Base-by-base conservation (phyloP, 2,329 filamentous ascomycete species). In the Curvularia spicifera region DNA sequence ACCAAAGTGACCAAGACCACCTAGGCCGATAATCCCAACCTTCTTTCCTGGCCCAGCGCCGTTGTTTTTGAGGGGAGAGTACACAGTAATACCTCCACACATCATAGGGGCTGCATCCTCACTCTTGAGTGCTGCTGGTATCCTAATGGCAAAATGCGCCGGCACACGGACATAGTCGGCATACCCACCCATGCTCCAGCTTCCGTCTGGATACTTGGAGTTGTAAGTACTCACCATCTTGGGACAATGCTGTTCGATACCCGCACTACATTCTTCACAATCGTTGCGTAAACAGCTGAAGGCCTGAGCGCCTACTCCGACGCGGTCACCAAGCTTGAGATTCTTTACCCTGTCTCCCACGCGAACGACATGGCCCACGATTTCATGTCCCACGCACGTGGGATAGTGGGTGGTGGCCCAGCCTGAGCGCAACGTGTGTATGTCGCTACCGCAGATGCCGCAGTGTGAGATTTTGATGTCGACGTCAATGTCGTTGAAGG, bases 81-180 rank as follows among this genome's bases (percentile, higher is more conserved):
- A 95, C 0, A 89, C 84, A 0, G 91, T 95, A 51, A 94, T 83
- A 1, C 91, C 91, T 1, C 87, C 91, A 71, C 91, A 94, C 28
- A 94, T 82, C 80, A 95, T 87, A 1, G 91, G 90, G 1, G 90
- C 85, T 1, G 84, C 85, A 56, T 82, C 79, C 9, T 79, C 81
- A 29, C 78, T 81, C 1, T 76, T 67, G 28, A 88, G 61, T 0
- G 60, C 71, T 13, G 82, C 79, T 0, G 85, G 85, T 57, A 88
- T 86, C 68, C 78, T 81, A 67, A 87, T 78, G 0, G 82, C 82
- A 63, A 91, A 93, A 65, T 85, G 83, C 15, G 77, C 79, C 0
- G 82, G 81, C 0, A 81, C 82, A 15, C 87, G 81, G 70, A 82
- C 82, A 59, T 84, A 81, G 51, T 81, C 77, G 6, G 84, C 83